A percentile compares a stretch with the other conserved stretches of the same genome.
These are phyloP conservation scores for Haematococcus sp. DNA, from an alignment of 139 green algal species.

Conservation along the genomic window DNA sequence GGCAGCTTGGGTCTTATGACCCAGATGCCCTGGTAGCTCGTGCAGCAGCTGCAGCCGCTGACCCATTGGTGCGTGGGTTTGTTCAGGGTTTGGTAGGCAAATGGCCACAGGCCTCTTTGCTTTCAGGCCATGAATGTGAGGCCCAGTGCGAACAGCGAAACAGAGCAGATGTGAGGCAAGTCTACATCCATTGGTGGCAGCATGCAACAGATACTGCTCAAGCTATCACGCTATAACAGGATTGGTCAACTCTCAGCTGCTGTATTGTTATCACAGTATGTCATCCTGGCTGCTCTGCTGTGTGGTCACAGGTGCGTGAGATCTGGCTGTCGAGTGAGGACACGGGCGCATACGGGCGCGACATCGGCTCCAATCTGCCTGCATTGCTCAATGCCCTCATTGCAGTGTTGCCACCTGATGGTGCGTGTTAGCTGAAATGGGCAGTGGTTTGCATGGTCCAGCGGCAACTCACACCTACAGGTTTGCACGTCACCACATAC, in stretches of 20 bases:
- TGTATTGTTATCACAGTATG: background rate
- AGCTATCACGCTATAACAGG: no score
- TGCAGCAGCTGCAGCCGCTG: constrained; percentile 12
- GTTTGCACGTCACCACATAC: no score
- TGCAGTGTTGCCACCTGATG: constrained; percentile 71
- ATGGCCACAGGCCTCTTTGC: no score
- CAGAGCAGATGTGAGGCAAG: no score
- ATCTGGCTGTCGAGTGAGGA: constrained; percentile 93
- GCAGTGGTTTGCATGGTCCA: no score
- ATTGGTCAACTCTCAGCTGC: no score
- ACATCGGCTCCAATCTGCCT: constrained; percentile 77
- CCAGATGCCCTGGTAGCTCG: constrained; percentile 57
- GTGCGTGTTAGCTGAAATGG: no score
- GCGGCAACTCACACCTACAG: no score
- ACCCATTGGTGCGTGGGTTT: background rate
- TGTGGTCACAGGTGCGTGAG: constrained; percentile 79
- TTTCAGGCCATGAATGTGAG: no score
- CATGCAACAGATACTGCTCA: no score
- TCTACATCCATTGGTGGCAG: no score
- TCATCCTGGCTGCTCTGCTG: background rate
- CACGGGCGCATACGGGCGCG: constrained; percentile 85
- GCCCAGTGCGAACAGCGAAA: no score
- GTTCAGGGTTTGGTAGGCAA: background rate
- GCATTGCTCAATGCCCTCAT: constrained; percentile 65
- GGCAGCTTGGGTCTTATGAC: constrained; percentile 77